Conservation (phyloP, 257 asterid species). For the Anisodus tanguticus region DNA sequence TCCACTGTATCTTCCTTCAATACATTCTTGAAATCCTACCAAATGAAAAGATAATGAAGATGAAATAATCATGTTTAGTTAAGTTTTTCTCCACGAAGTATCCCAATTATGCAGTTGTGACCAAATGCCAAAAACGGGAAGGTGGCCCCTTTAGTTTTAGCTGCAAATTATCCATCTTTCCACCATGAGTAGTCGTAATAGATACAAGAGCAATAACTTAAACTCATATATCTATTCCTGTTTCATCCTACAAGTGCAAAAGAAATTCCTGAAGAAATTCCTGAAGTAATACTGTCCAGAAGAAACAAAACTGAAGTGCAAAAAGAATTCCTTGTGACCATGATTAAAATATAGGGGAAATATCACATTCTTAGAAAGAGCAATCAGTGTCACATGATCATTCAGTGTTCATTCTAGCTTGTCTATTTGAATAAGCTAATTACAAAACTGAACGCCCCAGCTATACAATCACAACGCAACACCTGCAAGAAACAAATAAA, state of each 20-base stretch:
- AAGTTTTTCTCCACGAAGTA: background rate
- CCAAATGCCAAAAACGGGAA: background rate
- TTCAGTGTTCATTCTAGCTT: background rate
- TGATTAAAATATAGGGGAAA: background rate
- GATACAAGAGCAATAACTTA: background rate
- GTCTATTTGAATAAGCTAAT: conserved; percentile 15
- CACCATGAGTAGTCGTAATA: background rate
- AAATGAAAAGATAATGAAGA: background rate
- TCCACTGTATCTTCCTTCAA: conserved; percentile 54
- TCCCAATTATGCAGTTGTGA: background rate
- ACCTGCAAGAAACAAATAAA: conserved; percentile 20
- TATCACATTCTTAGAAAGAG: background rate
- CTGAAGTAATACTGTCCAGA: background rate
- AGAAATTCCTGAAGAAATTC: background rate
- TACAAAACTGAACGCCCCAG: background rate
- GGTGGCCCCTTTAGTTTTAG: background rate
- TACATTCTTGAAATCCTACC: conserved; percentile 52
- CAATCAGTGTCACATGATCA: background rate
- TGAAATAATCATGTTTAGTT: background rate
- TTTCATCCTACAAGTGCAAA: conserved; percentile 8
- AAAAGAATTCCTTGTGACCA: background rate
- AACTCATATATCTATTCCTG: background rate
- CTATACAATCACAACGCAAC: conserved; percentile 5
- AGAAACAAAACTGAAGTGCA: conserved; percentile 4
- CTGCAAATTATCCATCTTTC: conserved; percentile 15